Evolutionary conservation across 768 basidiomycete species (phyloP).

Genomic region (Phallus indusiatus): DNA sequence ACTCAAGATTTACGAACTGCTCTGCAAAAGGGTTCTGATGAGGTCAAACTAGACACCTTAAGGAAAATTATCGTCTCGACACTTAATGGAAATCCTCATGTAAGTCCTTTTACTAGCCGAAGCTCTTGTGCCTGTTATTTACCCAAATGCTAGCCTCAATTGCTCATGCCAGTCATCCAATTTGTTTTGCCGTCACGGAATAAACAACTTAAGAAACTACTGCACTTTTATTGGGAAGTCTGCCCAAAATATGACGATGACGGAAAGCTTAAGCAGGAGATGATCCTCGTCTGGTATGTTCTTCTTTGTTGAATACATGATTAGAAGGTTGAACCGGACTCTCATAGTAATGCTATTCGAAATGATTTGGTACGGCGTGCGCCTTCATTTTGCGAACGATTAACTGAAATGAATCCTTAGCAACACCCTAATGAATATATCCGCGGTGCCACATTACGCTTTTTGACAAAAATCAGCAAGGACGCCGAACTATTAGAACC

Average conservation of each 20-base stretch:
- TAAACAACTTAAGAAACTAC: conserved; percentile 93
- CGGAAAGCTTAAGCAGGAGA: conserved; percentile 98
- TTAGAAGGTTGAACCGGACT: background rate
- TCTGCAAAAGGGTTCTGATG: conserved; percentile 92
- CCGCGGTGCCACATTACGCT: conserved; percentile 92
- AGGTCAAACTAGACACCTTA: conserved; percentile 94
- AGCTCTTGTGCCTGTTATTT: background rate
- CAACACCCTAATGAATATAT: conserved; percentile 99
- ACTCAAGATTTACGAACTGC: conserved; percentile 70
- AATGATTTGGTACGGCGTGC: conserved; percentile 76
- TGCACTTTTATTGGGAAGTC: conserved; percentile 96
- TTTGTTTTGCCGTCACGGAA: conserved; percentile 91
- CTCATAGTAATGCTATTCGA: conserved; percentile 81
- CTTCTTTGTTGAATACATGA: conserved; percentile 10
- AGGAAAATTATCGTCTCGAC: conserved; percentile 88
- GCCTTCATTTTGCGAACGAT: background rate
- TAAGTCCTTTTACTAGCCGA: conserved; percentile 25
- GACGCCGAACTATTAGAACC: conserved; percentile 94
- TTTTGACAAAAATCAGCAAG: conserved; percentile 90
- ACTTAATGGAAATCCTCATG: conserved; percentile 91
- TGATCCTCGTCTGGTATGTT: conserved; percentile 96
- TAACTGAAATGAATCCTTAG: conserved; percentile 28
- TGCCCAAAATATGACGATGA: conserved; percentile 96
- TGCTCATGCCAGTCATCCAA: conserved; percentile 99
- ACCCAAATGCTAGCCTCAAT: conserved; percentile 47